Percentiles rank a stretch among this genome's conserved stretches.
phyloP scores from a whole-genome alignment of 2,329 filamentous ascomycete genomes.

The Aspergillus fructus region DNA sequence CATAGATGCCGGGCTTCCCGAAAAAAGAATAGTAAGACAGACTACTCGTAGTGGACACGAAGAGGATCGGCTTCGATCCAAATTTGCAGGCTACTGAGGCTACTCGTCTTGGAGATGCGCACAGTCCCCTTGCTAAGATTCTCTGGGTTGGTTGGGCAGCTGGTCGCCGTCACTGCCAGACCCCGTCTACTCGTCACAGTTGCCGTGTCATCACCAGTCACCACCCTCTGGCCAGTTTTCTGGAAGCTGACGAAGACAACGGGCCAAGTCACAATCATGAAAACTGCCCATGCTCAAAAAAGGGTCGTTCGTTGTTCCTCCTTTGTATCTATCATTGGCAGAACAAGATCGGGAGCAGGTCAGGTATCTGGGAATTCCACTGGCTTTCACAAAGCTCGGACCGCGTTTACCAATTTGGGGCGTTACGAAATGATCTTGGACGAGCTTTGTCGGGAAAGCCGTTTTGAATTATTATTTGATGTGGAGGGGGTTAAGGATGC shows the following conservation, averaged over 20 bases:
- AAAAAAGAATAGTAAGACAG: neutral
- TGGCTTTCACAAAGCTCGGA: constrained; percentile 11
- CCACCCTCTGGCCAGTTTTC: constrained; percentile 8
- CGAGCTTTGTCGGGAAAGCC: neutral
- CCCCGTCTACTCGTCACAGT: constrained; percentile 19
- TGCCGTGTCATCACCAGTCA: constrained; percentile 14
- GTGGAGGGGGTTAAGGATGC: constrained; percentile 10
- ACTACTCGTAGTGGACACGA: neutral
- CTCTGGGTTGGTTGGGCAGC: constrained; percentile 10
- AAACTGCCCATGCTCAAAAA: neutral
- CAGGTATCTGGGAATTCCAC: neutral
- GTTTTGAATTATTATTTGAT: constrained; percentile 10
- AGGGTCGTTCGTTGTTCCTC: neutral
- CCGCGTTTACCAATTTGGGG: constrained; percentile 17
- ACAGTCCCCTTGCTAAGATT: constrained; percentile 18
- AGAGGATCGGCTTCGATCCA: neutral
- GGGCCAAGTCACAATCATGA: constrained; percentile 1
- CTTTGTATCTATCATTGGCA: neutral
- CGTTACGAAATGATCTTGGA: constrained; percentile 12
- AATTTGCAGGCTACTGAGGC: constrained; percentile 10
- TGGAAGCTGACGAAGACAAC: constrained; percentile 18
- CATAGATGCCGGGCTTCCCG: neutral
- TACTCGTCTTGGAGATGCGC: constrained; percentile 10
- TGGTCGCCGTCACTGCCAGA: constrained; percentile 12
- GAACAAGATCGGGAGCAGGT: neutral